Conservation (phyloP, 2,329 filamentous ascomycete species). For the Trichoderma brevicompactum region DNA sequence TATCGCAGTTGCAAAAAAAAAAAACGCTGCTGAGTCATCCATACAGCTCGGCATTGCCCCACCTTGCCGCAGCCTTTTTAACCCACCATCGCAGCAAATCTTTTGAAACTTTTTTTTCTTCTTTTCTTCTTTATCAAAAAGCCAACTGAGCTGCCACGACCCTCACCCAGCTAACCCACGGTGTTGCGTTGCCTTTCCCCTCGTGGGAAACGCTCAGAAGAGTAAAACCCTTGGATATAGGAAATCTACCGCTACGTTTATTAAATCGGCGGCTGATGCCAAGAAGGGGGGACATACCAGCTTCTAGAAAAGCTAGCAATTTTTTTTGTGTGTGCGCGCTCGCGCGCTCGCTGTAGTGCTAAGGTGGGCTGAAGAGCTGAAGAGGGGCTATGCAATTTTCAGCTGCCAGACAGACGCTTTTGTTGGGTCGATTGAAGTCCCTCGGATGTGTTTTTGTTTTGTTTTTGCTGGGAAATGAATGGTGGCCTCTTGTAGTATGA, state of each 20-base stretch:
- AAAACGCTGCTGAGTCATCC: constrained; percentile 25
- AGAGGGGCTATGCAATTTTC: not conserved
- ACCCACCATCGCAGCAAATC: constrained; percentile 32
- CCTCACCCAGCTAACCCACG: constrained; percentile 60
- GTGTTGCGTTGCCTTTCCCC: constrained; percentile 66
- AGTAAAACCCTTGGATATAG: constrained; percentile 64
- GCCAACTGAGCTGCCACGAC: constrained; percentile 67
- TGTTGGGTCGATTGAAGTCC: not conserved
- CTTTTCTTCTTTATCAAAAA: constrained; percentile 64
- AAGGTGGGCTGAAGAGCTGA: not conserved
- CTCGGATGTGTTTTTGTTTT: not conserved
- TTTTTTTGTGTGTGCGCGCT: not conserved
- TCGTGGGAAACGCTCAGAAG: constrained; percentile 59
- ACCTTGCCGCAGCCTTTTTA: constrained; percentile 20
- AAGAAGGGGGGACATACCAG: constrained; percentile 62
- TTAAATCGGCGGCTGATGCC: constrained; percentile 60
- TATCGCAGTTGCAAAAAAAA: not conserved
- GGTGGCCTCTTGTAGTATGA: not conserved
- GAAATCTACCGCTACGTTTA: constrained; percentile 61
- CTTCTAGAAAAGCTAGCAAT: constrained; percentile 23
- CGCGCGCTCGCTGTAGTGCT: constrained; percentile 16
- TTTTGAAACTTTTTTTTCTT: constrained; percentile 44
- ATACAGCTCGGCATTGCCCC: constrained; percentile 33
- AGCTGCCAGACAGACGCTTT: not conserved
- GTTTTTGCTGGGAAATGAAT: not conserved